Evolutionary conservation across 1,139 yeast species (phyloP).

Genomic region (Hyphopichia khmerensis): DNA sequence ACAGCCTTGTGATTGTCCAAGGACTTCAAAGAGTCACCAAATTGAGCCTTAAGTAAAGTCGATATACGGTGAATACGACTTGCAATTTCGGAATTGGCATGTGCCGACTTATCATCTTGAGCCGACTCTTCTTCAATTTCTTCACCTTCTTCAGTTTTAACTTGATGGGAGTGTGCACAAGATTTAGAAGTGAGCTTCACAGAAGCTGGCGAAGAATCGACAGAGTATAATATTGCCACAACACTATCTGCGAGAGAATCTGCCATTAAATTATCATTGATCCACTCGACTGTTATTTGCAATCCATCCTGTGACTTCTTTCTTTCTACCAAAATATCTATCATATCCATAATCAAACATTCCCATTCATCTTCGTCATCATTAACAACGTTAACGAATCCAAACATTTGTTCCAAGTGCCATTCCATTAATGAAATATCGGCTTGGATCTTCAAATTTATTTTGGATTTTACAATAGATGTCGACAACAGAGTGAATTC

Average conservation of each 20-base stretch:
- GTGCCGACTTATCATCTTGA: slow-evolving; percentile 22
- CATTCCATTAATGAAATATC: slow-evolving; percentile 77
- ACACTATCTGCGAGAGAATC: slow-evolving; percentile 95
- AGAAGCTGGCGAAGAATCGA: slow-evolving; percentile 93
- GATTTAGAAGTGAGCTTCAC: slow-evolving; percentile 74
- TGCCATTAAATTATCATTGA: slow-evolving; percentile 75
- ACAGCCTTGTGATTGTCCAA: slow-evolving; percentile 46
- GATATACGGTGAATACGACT: slow-evolving; percentile 65
- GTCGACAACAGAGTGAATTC: slow-evolving; percentile 88
- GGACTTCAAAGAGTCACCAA: slow-evolving; percentile 69
- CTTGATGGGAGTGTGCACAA: slow-evolving; percentile 47
- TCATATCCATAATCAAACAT: slow-evolving; percentile 47
- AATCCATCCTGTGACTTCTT: slow-evolving; percentile 34
- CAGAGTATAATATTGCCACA: slow-evolving; percentile 83
- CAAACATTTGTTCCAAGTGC: slow-evolving; percentile 97
- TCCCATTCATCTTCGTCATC: slow-evolving; percentile 61
- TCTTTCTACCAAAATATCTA: slow-evolving; percentile 46
- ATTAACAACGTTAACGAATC: slow-evolving; percentile 65
- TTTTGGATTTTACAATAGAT: slow-evolving; percentile 80
- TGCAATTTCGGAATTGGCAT: slow-evolving; percentile 37
- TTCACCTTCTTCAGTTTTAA: slow-evolving; percentile 6
- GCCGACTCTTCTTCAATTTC: slow-evolving; percentile 14
- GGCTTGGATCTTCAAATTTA: slow-evolving; percentile 74
- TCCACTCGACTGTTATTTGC: slow-evolving; percentile 78
- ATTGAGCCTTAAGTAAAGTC: slow-evolving; percentile 73